These are phyloP conservation scores for Xylaria venustula DNA, from an alignment of 495 filamentous ascomycete genomes.

Conservation along the genomic window DNA sequence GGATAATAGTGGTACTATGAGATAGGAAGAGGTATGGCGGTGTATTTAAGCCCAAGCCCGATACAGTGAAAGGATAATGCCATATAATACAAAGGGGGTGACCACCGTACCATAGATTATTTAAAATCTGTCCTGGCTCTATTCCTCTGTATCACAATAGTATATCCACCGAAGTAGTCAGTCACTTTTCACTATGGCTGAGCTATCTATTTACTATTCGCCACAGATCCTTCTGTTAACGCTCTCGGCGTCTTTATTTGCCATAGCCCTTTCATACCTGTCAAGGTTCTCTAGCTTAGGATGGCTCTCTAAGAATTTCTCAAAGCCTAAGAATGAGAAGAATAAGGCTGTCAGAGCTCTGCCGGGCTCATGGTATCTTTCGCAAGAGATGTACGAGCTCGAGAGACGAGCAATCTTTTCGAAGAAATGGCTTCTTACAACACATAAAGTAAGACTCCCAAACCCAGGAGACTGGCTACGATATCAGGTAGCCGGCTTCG, in stretches of 20 bases:
- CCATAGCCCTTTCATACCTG: slow-evolving; percentile 4
- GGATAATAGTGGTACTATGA: neutral
- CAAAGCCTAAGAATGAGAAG: slow-evolving; percentile 4
- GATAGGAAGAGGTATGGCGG: neutral
- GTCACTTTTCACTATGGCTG: slow-evolving; percentile 4
- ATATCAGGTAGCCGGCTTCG: slow-evolving; percentile 48
- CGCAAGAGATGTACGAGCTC: slow-evolving; percentile 50
- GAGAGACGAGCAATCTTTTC: slow-evolving; percentile 56
- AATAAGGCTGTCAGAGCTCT: slow-evolving; percentile 33
- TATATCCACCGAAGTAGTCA: neutral
- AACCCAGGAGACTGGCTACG: slow-evolving; percentile 51
- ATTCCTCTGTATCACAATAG: neutral
- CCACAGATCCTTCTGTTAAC: slow-evolving; percentile 7
- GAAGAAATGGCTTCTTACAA: slow-evolving; percentile 54
- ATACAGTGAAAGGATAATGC: neutral
- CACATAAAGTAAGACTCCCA: slow-evolving; percentile 44
- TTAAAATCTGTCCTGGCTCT: neutral
- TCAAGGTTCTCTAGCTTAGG: neutral
- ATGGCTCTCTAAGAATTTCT: neutral
- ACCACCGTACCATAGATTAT: neutral
- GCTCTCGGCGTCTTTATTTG: slow-evolving; percentile 13
- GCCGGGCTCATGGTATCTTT: slow-evolving; percentile 51
- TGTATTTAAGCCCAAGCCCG: neutral
- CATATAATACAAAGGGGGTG: slow-evolving; percentile 3
- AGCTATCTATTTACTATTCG: slow-evolving; percentile 6